Conservation (phyloP, 1,139 yeast species). For the Pichiaceae sp. region DNA sequence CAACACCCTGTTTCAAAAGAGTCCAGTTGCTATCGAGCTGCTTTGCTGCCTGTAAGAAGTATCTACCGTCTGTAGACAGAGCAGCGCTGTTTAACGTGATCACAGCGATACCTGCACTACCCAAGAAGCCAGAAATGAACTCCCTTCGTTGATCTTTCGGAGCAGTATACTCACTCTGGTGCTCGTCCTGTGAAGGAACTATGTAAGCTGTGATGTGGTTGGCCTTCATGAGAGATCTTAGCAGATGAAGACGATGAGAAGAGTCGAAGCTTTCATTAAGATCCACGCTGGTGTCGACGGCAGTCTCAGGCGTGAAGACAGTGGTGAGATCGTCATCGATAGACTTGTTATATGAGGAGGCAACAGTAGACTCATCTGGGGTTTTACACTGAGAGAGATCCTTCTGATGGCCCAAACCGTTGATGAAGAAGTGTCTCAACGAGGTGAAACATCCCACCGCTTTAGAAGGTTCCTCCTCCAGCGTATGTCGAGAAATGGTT, state of each 20-base stretch:
- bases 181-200: constrained; percentile 54
- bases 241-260: constrained; percentile 20
- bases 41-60: constrained; percentile 81
- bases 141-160: constrained; percentile 43
- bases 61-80: constrained; percentile 90
- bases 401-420: too few relatives aligned
- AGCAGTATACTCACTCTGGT: constrained; percentile 47
- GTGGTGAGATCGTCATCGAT: not conserved
- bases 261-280: constrained; percentile 12
- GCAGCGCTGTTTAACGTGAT: constrained; percentile 40
- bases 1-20: constrained; percentile 65
- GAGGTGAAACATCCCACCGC: too few relatives aligned
- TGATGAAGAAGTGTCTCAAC: too few relatives aligned
- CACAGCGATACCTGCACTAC: constrained; percentile 50
- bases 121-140: constrained; percentile 45
- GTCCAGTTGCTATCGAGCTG: constrained; percentile 89
- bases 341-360: too few relatives aligned
- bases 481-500: too few relatives aligned
- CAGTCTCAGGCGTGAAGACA: not conserved
- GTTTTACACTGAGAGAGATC: too few relatives aligned
- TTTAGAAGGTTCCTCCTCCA: too few relatives aligned
- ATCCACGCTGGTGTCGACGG: not conserved
- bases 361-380: too few relatives aligned
- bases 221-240: constrained; percentile 35
- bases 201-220: constrained; percentile 41